Conservation (phyloP, 495 filamentous ascomycete species). For the Beverwykella pulmonaria region DNA sequence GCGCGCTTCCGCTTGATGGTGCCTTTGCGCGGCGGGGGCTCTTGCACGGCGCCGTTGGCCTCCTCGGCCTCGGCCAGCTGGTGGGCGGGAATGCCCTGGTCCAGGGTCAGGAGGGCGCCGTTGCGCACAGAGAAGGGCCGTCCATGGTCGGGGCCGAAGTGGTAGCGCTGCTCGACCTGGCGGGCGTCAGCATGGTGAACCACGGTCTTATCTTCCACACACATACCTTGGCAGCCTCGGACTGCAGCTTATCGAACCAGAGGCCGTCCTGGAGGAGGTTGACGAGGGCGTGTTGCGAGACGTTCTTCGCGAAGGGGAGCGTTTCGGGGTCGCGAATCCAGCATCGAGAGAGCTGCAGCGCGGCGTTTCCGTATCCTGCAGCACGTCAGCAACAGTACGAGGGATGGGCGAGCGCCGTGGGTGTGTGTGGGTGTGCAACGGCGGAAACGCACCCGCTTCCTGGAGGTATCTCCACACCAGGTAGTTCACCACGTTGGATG, state of each 20-base stretch:
- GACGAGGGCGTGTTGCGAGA: slow-evolving; percentile 41
- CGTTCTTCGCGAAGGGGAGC: slow-evolving; percentile 46
- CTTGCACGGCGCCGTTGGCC: slow-evolving; percentile 27
- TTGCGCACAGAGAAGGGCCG: slow-evolving; percentile 29
- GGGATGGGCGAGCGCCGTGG: neutral
- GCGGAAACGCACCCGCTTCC: slow-evolving; percentile 49
- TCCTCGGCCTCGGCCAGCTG: slow-evolving; percentile 29
- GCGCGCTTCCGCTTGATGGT: slow-evolving; percentile 32
- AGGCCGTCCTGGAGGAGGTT: slow-evolving; percentile 47
- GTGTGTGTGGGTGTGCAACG: no score
- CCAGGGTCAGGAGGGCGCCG: slow-evolving; percentile 23
- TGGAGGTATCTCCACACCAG: slow-evolving; percentile 87
- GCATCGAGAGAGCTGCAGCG: slow-evolving; percentile 40
- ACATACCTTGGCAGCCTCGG: slow-evolving; percentile 28
- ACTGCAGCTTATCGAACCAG: slow-evolving; percentile 41
- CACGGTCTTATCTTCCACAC: neutral
- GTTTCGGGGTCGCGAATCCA: slow-evolving; percentile 47
- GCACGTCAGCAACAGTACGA: slow-evolving; percentile 14
- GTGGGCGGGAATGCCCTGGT: slow-evolving; percentile 27
- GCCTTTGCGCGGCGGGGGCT: slow-evolving; percentile 33
- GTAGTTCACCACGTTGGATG: slow-evolving; percentile 95
- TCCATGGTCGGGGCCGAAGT: slow-evolving; percentile 39
- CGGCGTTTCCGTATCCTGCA: slow-evolving; percentile 39
- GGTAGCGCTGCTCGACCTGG: slow-evolving; percentile 32
- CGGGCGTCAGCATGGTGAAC: neutral